These are phyloP conservation scores for Oxalis stricta DNA, from an alignment of 441 rosid genomes.

Conservation along the genomic window DNA sequence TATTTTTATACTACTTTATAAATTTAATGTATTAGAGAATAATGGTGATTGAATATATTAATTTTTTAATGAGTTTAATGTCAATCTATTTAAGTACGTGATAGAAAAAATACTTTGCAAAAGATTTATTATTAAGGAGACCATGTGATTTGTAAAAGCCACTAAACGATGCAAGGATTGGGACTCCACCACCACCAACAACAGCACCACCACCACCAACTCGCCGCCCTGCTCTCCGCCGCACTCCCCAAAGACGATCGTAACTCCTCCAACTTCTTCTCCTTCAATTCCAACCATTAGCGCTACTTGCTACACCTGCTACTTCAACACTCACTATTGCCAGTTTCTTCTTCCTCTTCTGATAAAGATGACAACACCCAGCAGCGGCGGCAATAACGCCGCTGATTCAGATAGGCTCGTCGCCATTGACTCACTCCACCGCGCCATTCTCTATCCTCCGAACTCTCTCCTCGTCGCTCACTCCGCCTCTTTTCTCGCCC, in stretches of 20 bases:
- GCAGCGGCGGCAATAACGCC: conserved; percentile 15
- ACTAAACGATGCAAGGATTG: conserved; percentile 52
- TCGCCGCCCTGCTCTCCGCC: conserved; percentile 61
- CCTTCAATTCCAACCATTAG: conserved; percentile 14
- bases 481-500: conserved; percentile 77
- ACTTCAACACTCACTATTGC: conserved; percentile 15
- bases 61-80: too few species aligned
- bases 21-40: too few species aligned
- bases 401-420: conserved; percentile 55
- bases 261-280: conserved; percentile 24
- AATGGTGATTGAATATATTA: too few species aligned
- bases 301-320: conserved; percentile 11
- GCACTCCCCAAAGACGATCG: conserved; percentile 60
- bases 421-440: conserved; percentile 75
- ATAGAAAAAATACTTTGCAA: too few species aligned
- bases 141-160: too few species aligned
- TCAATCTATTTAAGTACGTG: too few species aligned
- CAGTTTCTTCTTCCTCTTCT: conserved; percentile 9
- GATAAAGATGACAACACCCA: conserved; percentile 6
- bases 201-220: conserved; percentile 66
- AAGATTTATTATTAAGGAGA: too few species aligned
- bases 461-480: conserved; percentile 75
- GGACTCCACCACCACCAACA: conserved; percentile 54
- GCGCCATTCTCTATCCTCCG: conserved; percentile 74
- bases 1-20: too few species aligned